Evolutionary conservation across 768 basidiomycete genomes (phyloP).

Genomic region (Naematelia encephala): DNA sequence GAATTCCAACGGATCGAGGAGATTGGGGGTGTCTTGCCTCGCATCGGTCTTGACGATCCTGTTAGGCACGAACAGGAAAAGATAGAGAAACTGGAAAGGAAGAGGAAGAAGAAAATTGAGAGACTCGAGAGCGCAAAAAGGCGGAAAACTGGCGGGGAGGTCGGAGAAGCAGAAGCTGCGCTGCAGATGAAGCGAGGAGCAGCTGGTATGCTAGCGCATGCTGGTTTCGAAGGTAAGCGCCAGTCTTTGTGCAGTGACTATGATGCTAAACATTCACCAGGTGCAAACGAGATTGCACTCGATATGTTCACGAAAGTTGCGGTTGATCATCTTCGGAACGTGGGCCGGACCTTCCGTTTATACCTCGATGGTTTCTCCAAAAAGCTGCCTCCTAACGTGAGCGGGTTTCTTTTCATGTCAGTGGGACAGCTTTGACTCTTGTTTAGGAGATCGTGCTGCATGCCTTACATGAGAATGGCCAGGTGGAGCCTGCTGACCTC

Average conservation of each 20-base stretch:
- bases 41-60: conserved; percentile 57
- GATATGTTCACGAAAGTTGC: conserved; percentile 74
- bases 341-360: conserved; percentile 80
- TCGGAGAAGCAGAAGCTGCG: conserved; percentile 36
- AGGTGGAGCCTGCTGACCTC: conserved; percentile 69
- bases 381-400: conserved; percentile 80
- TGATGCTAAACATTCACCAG: conserved; percentile 51
- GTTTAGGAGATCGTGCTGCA: conserved; percentile 88
- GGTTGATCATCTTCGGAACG: conserved; percentile 75
- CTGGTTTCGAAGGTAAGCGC: conserved; percentile 80
- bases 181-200: conserved; percentile 33
- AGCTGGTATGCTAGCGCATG: conserved; percentile 67
- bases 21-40: conserved; percentile 35
- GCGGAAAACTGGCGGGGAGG: conserved; percentile 31
- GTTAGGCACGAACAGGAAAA: conserved; percentile 61
- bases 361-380: conserved; percentile 74
- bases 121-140: conserved; percentile 18
- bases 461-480: conserved; percentile 84
- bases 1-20: conserved; percentile 38
- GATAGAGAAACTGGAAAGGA: conserved; percentile 20
- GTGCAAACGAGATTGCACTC: conserved; percentile 66
- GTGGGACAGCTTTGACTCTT: not conserved
- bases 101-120: conserved; percentile 22
- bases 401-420: conserved; percentile 1
- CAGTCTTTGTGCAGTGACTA: not conserved